These are phyloP conservation scores for Rubia yunnanensis DNA, from an alignment of 257 asterid genomes.

Conservation along the genomic window DNA sequence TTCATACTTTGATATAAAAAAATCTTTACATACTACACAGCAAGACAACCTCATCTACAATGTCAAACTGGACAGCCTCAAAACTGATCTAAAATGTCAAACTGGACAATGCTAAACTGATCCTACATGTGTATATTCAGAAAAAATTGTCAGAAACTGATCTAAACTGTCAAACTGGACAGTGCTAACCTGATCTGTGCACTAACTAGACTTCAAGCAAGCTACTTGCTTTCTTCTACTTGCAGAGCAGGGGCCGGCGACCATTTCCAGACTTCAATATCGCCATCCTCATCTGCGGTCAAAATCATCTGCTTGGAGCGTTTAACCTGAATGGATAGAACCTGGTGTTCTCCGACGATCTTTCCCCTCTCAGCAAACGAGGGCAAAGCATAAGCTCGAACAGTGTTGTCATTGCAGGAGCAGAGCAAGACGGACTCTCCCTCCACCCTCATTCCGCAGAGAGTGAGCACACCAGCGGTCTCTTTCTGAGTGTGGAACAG, in stretches of 20 bases:
- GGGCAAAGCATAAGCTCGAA: conserved; percentile 61
- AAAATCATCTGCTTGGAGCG: conserved; percentile 70
- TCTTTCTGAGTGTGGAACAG: conserved; percentile 63
- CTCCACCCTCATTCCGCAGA: conserved; percentile 82
- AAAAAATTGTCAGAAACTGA: no score
- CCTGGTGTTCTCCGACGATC: conserved; percentile 54
- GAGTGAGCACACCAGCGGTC: conserved; percentile 57
- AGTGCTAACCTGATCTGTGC: neutral
- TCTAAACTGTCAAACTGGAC: no score
- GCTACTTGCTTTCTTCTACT: neutral
- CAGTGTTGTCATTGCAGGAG: conserved; percentile 66
- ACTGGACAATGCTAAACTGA: neutral
- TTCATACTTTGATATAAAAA: no score
- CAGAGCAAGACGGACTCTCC: conserved; percentile 70
- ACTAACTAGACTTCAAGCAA: no score
- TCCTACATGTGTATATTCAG: neutral
- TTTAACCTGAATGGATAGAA: conserved; percentile 55
- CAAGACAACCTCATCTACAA: no score
- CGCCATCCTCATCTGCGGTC: conserved; percentile 77
- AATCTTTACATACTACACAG: no score
- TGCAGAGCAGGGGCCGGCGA: neutral
- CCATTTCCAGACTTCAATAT: conserved; percentile 14
- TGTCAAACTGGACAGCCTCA: no score
- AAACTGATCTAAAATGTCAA: neutral
- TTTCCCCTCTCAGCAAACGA: conserved; percentile 80